Conservation (phyloP, 768 basidiomycete species). For the Termitomyces sp. region DNA sequence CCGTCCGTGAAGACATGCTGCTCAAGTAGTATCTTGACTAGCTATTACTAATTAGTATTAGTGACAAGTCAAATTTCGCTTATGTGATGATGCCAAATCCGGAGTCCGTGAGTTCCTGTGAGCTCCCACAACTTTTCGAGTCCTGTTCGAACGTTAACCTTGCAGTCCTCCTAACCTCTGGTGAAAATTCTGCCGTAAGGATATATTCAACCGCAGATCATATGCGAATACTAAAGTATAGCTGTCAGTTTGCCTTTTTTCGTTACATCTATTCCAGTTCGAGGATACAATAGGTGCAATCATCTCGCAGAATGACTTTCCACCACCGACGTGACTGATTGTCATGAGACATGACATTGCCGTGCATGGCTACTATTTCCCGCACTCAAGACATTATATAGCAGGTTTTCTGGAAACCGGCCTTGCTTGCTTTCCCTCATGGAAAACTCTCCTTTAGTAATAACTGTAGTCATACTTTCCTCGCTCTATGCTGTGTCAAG, state of each 20-base stretch:
- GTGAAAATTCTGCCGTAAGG: background rate
- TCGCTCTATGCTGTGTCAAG: constrained; percentile 1
- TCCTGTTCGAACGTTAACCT: no score
- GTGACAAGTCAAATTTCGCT: no score
- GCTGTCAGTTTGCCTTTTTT: background rate
- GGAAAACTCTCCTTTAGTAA: background rate
- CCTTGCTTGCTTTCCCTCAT: background rate
- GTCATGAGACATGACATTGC: background rate
- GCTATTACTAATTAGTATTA: no score
- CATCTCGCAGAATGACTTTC: background rate
- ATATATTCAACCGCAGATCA: background rate
- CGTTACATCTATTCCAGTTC: background rate
- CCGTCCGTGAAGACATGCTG: no score
- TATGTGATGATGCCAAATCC: no score
- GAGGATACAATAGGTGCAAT: background rate
- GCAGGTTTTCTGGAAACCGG: background rate
- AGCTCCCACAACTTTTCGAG: no score
- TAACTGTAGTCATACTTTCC: background rate
- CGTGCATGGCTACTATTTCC: background rate
- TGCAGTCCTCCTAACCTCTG: no score
- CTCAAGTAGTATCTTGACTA: no score
- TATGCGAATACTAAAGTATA: background rate
- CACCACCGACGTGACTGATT: background rate
- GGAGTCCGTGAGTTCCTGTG: no score
- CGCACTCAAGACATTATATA: background rate